phyloP scores from a whole-genome alignment of 345 rosid species.

The Gossypium australe region DNA sequence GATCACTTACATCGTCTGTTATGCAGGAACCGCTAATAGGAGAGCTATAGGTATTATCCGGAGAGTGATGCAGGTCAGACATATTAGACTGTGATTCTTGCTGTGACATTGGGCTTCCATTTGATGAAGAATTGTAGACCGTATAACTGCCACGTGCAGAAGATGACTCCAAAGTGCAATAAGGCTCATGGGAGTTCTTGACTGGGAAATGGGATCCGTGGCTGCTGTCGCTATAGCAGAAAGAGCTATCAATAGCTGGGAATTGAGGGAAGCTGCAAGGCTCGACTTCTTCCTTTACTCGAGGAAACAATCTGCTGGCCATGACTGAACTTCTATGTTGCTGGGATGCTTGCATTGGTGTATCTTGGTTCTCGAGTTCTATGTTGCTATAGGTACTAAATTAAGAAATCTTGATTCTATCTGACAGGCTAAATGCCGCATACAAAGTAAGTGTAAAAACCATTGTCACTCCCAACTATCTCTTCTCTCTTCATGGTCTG shows the following conservation, averaged over 20 bases:
- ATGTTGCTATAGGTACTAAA: no score
- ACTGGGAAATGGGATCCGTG: slow-evolving; percentile 24
- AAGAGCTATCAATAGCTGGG: slow-evolving; percentile 29
- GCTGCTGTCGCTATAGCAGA: slow-evolving; percentile 24
- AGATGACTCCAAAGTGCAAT: slow-evolving; percentile 63
- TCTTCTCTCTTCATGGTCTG: slow-evolving; percentile 18
- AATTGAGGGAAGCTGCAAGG: slow-evolving; percentile 37
- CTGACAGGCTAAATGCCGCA: not conserved
- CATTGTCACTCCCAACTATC: not conserved
- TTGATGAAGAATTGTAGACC: slow-evolving; percentile 38
- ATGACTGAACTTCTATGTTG: slow-evolving; percentile 30
- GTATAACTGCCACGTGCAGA: slow-evolving; percentile 33
- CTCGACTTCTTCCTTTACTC: slow-evolving; percentile 36
- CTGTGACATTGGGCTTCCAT: slow-evolving; percentile 42
- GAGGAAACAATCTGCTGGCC: slow-evolving; percentile 40
- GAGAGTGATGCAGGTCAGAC: slow-evolving; percentile 40
- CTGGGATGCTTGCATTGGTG: slow-evolving; percentile 33
- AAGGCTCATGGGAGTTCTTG: slow-evolving; percentile 35
- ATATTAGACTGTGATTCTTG: slow-evolving; percentile 43
- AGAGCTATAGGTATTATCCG: slow-evolving; percentile 50
- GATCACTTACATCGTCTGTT: slow-evolving; percentile 60
- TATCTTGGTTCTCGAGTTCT: not conserved
- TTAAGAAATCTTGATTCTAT: not conserved
- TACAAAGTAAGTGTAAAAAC: not conserved
- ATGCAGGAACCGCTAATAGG: slow-evolving; percentile 66